Evolutionary conservation across 345 rosid genomes (phyloP).

Genomic region (Kernera saxatilis): DNA sequence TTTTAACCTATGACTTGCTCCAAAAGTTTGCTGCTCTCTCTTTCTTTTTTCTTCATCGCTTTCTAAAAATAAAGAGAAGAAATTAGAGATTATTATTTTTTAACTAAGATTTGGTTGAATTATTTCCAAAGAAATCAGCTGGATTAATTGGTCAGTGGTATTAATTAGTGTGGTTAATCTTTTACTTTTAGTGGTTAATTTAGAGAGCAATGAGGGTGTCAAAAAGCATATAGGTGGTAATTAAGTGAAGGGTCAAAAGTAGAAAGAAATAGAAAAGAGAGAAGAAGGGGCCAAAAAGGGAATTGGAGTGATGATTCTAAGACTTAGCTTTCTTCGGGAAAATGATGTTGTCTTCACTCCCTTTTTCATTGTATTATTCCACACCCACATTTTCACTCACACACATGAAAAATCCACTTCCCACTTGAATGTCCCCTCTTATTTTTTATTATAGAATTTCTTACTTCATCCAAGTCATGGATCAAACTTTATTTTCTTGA

Average conservation of each 20-base stretch:
- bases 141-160: slow-evolving; percentile 2
- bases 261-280: slow-evolving; percentile 12
- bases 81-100: background rate
- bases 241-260: slow-evolving; percentile 29
- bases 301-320: slow-evolving; percentile 33
- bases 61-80: background rate
- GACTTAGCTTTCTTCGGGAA: slow-evolving; percentile 35
- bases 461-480: no score
- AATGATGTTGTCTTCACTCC: slow-evolving; percentile 36
- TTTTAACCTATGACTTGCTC: slow-evolving; percentile 31
- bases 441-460: background rate
- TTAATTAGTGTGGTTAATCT: background rate
- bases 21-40: slow-evolving; percentile 28
- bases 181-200: background rate
- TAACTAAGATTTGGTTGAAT: background rate
- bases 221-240: slow-evolving; percentile 18
- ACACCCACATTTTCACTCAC: slow-evolving; percentile 33
- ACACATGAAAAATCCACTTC: slow-evolving; percentile 22
- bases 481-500: no score
- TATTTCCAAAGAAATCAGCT: slow-evolving; percentile 7
- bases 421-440: slow-evolving; percentile 7
- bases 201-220: slow-evolving; percentile 19
- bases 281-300: slow-evolving; percentile 27
- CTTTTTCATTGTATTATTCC: slow-evolving; percentile 26
- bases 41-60: background rate